phyloP scores from a whole-genome alignment of 331 rosid species.

The Telfairia occidentalis region DNA sequence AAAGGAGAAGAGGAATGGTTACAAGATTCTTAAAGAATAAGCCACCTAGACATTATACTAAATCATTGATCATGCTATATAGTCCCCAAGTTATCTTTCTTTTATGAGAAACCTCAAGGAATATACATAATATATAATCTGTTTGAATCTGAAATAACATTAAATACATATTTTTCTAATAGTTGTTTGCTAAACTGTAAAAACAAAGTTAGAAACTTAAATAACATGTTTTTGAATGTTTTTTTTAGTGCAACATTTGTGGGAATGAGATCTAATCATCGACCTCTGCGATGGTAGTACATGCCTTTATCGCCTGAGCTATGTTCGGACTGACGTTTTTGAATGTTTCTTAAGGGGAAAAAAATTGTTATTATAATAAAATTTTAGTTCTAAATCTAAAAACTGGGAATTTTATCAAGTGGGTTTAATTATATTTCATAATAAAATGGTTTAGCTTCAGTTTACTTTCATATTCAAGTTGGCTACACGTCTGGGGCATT shows the following conservation, averaged over 20 bases:
- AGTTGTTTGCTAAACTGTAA: background rate
- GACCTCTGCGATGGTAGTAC: no score
- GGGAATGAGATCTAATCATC: no score
- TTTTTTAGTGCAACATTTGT: no score
- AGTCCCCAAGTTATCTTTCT: background rate
- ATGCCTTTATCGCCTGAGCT: no score
- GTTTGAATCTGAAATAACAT: no score
- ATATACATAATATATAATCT: background rate
- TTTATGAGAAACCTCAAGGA: background rate
- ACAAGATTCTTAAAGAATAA: no score
- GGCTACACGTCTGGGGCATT: conserved; percentile 4
- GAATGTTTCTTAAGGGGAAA: no score
- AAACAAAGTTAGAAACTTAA: background rate
- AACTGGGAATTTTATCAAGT: background rate
- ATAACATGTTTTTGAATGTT: background rate
- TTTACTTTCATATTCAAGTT: background rate
- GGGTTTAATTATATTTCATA: background rate
- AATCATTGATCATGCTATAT: background rate
- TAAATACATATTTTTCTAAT: no score
- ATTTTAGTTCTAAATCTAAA: background rate
- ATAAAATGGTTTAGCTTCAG: background rate
- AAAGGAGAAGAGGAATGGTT: background rate
- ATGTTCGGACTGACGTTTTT: no score
- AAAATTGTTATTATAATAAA: background rate
- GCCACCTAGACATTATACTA: no score